A percentile compares a stretch with the other conserved stretches of the same genome.
Evolutionary conservation across 257 asterid species (phyloP).

Genomic region (Solanum lignicaule): DNA sequence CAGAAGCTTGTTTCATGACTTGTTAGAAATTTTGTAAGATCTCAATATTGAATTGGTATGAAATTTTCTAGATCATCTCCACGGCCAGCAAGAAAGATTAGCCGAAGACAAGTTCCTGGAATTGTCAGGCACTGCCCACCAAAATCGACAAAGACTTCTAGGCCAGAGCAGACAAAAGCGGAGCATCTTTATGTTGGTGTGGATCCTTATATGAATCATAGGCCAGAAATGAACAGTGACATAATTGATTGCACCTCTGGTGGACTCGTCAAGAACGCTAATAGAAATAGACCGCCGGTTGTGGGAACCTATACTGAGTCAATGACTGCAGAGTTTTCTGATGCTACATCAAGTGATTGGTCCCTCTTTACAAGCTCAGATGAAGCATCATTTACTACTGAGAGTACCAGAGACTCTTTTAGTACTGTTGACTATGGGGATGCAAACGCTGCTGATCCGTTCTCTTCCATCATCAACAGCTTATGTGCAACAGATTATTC

Average conservation of each 20-base stretch:
- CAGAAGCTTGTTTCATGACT: background rate
- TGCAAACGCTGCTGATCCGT: slow-evolving; percentile 22
- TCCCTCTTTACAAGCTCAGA: slow-evolving; percentile 72
- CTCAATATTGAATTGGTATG: background rate
- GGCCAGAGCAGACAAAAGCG: slow-evolving; percentile 22
- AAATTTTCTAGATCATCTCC: slow-evolving; percentile 46
- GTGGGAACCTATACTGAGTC: slow-evolving; percentile 15
- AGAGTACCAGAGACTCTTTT: slow-evolving; percentile 77
- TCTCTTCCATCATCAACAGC: slow-evolving; percentile 42
- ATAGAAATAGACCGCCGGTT: slow-evolving; percentile 15
- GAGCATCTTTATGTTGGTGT: background rate
- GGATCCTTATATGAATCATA: slow-evolving; percentile 16
- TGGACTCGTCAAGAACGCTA: slow-evolving; percentile 21
- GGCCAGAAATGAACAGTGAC: background rate
- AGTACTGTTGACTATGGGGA: slow-evolving; percentile 50
- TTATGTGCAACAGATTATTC: slow-evolving; percentile 28
- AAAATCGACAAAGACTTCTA: slow-evolving; percentile 26
- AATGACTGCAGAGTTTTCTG: slow-evolving; percentile 33
- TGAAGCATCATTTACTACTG: slow-evolving; percentile 76
- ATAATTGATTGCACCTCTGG: slow-evolving; percentile 5
- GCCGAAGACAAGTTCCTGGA: slow-evolving; percentile 14
- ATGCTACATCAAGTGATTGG: slow-evolving; percentile 56
- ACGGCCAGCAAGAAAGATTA: slow-evolving; percentile 34
- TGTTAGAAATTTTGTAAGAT: background rate
- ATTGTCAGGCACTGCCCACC: slow-evolving; percentile 18